Conservation (phyloP, 345 rosid genomes). For the Dipteronia sinensis region DNA sequence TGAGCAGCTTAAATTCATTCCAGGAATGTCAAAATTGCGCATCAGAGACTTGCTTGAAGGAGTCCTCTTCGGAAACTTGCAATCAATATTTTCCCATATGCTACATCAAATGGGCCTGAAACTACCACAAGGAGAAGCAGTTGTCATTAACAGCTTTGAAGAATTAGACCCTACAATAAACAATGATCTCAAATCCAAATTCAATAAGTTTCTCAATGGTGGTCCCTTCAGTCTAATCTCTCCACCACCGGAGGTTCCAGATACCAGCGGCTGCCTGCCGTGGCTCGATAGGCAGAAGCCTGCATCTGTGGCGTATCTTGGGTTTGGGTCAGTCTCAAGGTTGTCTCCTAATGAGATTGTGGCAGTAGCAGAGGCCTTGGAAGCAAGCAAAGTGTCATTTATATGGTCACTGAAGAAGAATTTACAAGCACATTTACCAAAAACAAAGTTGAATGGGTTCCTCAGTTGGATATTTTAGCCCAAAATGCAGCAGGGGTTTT, state of each 20-base stretch:
- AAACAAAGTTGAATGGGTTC: constrained; percentile 37
- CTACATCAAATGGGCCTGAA: constrained; percentile 32
- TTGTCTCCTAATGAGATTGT: constrained; percentile 38
- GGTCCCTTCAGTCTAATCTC: constrained; percentile 40
- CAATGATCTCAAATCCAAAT: constrained; percentile 34
- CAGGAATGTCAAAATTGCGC: constrained; percentile 10
- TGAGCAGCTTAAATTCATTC: background rate
- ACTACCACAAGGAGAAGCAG: constrained; percentile 38
- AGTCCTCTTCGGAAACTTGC: constrained; percentile 27
- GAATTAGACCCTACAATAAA: constrained; percentile 40
- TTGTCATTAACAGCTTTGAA: constrained; percentile 44
- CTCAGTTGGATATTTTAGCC: constrained; percentile 32
- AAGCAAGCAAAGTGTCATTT: constrained; percentile 29
- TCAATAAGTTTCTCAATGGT: constrained; percentile 31
- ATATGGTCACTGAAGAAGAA: constrained; percentile 45
- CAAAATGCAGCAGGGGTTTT: constrained; percentile 35
- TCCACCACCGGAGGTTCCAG: background rate
- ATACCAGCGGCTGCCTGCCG: constrained; percentile 25
- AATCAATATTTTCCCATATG: constrained; percentile 14
- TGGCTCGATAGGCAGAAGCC: constrained; percentile 41
- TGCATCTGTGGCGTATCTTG: constrained; percentile 40
- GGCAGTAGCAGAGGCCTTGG: constrained; percentile 42
- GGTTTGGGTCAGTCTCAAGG: constrained; percentile 40
- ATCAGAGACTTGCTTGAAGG: constrained; percentile 20
- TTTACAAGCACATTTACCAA: constrained; percentile 29